Conservation (phyloP, 2,329 filamentous ascomycete genomes). For the Arthrobotrys entomopaga region DNA sequence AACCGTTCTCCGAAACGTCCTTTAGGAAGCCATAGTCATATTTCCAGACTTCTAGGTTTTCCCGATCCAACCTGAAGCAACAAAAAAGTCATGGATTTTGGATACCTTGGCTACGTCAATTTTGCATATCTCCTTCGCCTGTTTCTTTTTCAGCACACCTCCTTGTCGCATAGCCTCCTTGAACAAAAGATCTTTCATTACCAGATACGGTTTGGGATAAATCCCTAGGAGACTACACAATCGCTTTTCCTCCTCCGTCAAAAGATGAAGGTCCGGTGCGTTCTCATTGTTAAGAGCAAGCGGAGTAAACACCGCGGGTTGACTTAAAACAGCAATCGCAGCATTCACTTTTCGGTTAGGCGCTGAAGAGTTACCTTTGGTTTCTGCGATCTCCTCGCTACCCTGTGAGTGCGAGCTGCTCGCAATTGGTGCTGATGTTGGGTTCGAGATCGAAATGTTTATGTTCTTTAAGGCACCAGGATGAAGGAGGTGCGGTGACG, state of each 20-base stretch:
- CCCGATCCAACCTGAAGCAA: slow-evolving; percentile 89
- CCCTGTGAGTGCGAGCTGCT: slow-evolving; percentile 34
- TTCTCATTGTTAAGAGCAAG: slow-evolving; percentile 78
- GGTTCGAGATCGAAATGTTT: slow-evolving; percentile 50
- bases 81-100: slow-evolving; percentile 92
- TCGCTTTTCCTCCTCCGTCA: slow-evolving; percentile 84
- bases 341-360: slow-evolving; percentile 39
- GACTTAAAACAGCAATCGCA: slow-evolving; percentile 48
- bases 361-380: neutral
- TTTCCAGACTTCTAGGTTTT: slow-evolving; percentile 74
- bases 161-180: slow-evolving; percentile 90
- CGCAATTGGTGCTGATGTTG: slow-evolving; percentile 49
- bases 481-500: slow-evolving; percentile 48
- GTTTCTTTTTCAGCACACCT: slow-evolving; percentile 90
- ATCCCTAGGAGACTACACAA: slow-evolving; percentile 85
- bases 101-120: slow-evolving; percentile 86
- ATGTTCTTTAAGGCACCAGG: slow-evolving; percentile 39
- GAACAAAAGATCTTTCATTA: slow-evolving; percentile 91
- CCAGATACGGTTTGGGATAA: slow-evolving; percentile 92
- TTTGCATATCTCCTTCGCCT: slow-evolving; percentile 83
- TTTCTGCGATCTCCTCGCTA: slow-evolving; percentile 24
- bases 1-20: neutral
- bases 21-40: neutral
- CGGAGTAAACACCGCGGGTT: slow-evolving; percentile 61
- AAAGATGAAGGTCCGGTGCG: slow-evolving; percentile 82